A percentile compares a stretch with the other conserved stretches of the same genome.
Evolutionary conservation across 2,329 filamentous ascomycete genomes (phyloP).

Genomic region (Talaromyces sp.): DNA sequence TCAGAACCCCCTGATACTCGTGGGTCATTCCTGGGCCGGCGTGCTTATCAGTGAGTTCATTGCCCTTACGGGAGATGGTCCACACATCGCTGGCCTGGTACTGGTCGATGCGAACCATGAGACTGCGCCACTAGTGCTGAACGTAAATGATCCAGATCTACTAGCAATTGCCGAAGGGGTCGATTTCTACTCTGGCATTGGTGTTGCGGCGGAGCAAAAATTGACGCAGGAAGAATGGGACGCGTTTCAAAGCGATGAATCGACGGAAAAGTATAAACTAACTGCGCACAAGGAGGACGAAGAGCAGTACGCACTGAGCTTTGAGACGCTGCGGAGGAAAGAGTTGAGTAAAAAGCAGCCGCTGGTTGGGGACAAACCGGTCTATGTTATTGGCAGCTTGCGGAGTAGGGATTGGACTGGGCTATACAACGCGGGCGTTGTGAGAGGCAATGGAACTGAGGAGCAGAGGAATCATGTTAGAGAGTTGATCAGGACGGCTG

Average conservation of each 20-base stretch:
- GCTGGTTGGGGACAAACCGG: slow-evolving; percentile 26
- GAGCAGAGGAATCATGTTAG: slow-evolving; percentile 31
- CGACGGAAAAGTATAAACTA: slow-evolving; percentile 22
- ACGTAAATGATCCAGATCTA: slow-evolving; percentile 22
- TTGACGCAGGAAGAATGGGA: slow-evolving; percentile 20
- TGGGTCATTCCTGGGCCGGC: slow-evolving; percentile 24
- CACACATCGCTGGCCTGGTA: slow-evolving; percentile 21
- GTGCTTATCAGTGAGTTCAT: slow-evolving; percentile 23
- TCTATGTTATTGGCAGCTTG: slow-evolving; percentile 30
- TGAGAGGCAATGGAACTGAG: slow-evolving; percentile 35
- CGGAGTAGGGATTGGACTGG: slow-evolving; percentile 32
- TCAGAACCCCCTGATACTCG: slow-evolving; percentile 21
- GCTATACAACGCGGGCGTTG: slow-evolving; percentile 34
- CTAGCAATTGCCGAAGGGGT: slow-evolving; percentile 21
- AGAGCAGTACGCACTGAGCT: slow-evolving; percentile 22
- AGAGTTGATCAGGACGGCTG: slow-evolving; percentile 29
- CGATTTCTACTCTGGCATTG: slow-evolving; percentile 23
- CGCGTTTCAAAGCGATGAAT: slow-evolving; percentile 22
- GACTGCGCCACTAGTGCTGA: slow-evolving; percentile 15
- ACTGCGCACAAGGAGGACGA: slow-evolving; percentile 15
- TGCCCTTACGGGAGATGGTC: slow-evolving; percentile 18
- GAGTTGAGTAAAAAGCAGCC: slow-evolving; percentile 28
- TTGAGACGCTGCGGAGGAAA: slow-evolving; percentile 32
- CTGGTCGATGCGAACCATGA: slow-evolving; percentile 26
- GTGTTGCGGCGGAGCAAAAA: slow-evolving; percentile 20